Percentiles rank a stretch among this genome's conserved stretches.
These are phyloP conservation scores for Lactifluus piperatus DNA, from an alignment of 768 basidiomycete species.

Conservation along the genomic window DNA sequence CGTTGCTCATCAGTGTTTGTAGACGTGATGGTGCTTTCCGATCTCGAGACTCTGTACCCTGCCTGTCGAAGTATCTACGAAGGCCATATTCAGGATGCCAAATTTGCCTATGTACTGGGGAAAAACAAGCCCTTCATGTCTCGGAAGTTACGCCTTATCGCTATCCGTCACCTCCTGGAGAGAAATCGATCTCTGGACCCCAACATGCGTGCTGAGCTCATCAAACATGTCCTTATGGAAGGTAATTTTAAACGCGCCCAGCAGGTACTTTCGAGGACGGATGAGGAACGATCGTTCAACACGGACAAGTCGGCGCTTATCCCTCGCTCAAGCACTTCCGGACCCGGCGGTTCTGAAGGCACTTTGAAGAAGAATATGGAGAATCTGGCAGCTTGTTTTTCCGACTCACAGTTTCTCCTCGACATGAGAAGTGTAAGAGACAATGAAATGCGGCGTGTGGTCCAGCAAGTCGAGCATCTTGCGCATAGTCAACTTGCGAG, in stretches of 20 bases:
- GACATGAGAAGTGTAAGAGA: neutral
- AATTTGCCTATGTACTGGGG: neutral
- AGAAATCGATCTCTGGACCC: neutral
- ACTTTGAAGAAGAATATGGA: constrained; percentile 1
- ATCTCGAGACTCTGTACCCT: neutral
- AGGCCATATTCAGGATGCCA: neutral
- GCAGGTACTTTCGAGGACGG: neutral
- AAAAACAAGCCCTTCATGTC: neutral
- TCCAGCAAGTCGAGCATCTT: neutral
- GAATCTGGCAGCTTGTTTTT: neutral
- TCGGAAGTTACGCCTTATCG: neutral
- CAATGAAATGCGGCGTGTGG: neutral
- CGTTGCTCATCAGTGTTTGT: too few relatives aligned
- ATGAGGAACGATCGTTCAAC: neutral
- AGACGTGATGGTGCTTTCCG: too few relatives aligned
- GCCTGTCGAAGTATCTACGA: neutral
- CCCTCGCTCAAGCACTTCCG: neutral
- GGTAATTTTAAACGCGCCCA: neutral
- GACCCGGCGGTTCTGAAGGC: neutral
- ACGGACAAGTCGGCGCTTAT: too few relatives aligned
- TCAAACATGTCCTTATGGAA: neutral
- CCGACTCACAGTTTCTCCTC: constrained; percentile 5
- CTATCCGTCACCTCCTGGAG: neutral
- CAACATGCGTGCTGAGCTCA: neutral
- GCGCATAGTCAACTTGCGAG: neutral